These are phyloP conservation scores for Phytophthora crassamura DNA, from an alignment of 352 stramenopile species.

Conservation along the genomic window DNA sequence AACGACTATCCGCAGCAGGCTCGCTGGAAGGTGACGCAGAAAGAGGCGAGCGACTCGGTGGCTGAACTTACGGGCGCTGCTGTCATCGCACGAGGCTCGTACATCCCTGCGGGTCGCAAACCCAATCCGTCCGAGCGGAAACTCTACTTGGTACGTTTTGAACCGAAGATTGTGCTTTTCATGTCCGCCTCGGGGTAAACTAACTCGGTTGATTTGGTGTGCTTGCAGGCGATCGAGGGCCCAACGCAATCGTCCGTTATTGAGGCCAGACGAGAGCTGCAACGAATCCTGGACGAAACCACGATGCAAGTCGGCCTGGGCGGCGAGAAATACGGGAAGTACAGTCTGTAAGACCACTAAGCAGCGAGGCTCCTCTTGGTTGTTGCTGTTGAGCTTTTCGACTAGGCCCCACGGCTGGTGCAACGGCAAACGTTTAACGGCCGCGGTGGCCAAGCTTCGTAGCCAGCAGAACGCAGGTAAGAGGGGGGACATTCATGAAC, in stretches of 20 bases:
- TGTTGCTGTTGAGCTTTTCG: slow-evolving; percentile 27
- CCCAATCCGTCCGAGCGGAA: slow-evolving; percentile 86
- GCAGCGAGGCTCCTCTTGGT: slow-evolving; percentile 15
- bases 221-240: slow-evolving; percentile 78
- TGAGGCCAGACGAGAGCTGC: slow-evolving; percentile 80
- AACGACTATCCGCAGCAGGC: slow-evolving; percentile 95
- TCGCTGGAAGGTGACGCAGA: slow-evolving; percentile 88
- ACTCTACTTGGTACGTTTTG: slow-evolving; percentile 84
- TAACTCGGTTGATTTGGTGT: background rate
- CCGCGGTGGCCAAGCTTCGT: slow-evolving; percentile 9
- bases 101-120: slow-evolving; percentile 85
- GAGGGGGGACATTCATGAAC: slow-evolving; percentile 4
- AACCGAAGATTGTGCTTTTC: background rate
- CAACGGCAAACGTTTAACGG: slow-evolving; percentile 6
- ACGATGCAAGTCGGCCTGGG: slow-evolving; percentile 88
- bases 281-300: slow-evolving; percentile 90
- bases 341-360: slow-evolving; percentile 76
- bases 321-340: slow-evolving; percentile 90
- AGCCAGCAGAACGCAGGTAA: slow-evolving; percentile 9
- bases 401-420: slow-evolving; percentile 13
- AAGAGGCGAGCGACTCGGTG: slow-evolving; percentile 87
- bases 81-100: slow-evolving; percentile 91
- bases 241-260: slow-evolving; percentile 74
- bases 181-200: slow-evolving; percentile 1
- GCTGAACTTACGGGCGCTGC: slow-evolving; percentile 89